phyloP scores from a whole-genome alignment of 768 basidiomycete species.

The Leccinum olivaceopallidum region DNA sequence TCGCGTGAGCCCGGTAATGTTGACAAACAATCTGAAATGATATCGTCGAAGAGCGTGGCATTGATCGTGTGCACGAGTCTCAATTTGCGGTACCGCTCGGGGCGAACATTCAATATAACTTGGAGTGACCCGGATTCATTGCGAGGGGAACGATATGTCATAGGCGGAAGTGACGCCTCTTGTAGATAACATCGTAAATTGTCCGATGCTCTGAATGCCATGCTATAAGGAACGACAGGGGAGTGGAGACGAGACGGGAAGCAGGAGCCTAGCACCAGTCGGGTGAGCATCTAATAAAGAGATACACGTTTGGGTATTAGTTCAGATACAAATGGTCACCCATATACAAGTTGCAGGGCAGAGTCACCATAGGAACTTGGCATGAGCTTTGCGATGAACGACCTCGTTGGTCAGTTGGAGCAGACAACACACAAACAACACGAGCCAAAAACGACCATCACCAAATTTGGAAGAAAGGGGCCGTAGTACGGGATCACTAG shows the following conservation, averaged over 20 bases:
- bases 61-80: conserved; percentile 44
- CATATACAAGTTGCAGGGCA: background rate
- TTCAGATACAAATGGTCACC: background rate
- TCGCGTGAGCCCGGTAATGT: background rate
- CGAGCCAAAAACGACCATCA: background rate
- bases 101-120: conserved; percentile 38
- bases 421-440: background rate
- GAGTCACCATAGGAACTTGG: conserved; percentile 23
- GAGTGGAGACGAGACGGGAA: conserved; percentile 1
- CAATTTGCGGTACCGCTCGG: conserved; percentile 53
- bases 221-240: conserved; percentile 8
- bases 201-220: conserved; percentile 38
- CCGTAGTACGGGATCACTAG: no score
- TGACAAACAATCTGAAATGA: conserved; percentile 41
- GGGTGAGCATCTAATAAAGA: background rate
- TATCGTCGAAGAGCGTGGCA: conserved; percentile 31
- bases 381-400: background rate
- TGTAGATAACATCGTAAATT: conserved; percentile 50
- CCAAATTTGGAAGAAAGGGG: conserved; percentile 13
- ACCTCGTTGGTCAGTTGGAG: conserved; percentile 3
- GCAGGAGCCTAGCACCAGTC: background rate
- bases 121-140: conserved; percentile 26
- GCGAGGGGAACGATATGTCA: conserved; percentile 38
- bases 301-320: background rate
- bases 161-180: conserved; percentile 45